A percentile compares a stretch with the other conserved stretches of the same genome.
These are phyloP conservation scores for Combretum micranthum DNA, from an alignment of 345 rosid species.

Conservation along the genomic window DNA sequence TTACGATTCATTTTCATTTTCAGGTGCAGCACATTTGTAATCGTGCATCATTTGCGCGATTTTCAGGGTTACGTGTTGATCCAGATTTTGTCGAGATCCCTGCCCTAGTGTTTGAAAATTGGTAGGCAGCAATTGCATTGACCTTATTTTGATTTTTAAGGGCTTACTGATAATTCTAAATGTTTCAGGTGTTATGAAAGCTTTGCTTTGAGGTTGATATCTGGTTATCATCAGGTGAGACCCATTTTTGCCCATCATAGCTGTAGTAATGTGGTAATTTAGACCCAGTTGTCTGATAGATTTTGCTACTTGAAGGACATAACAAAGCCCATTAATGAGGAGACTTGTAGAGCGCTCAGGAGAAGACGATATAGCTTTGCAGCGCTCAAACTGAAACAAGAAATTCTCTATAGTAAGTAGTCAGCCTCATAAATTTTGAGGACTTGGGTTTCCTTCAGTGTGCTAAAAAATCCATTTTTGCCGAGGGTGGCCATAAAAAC, in stretches of 20 bases:
- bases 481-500: too few relatives aligned
- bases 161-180: constrained; percentile 14
- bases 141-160: constrained; percentile 6
- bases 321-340: constrained; percentile 73
- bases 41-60: constrained; percentile 78
- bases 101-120: constrained; percentile 71
- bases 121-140: constrained; percentile 28
- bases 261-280: background rate
- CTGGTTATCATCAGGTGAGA: constrained; percentile 90
- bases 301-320: constrained; percentile 53
- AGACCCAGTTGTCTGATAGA: constrained; percentile 5
- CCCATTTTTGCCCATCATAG: background rate
- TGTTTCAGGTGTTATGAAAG: constrained; percentile 81
- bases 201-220: constrained; percentile 79
- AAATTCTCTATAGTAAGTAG: constrained; percentile 80
- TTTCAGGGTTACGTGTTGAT: constrained; percentile 80
- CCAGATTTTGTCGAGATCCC: constrained; percentile 96
- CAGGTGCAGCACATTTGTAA: constrained; percentile 93
- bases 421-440: background rate
- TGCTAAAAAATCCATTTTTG: too few relatives aligned
- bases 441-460: background rate
- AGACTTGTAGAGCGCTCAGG: constrained; percentile 68
- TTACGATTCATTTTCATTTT: constrained; percentile 7
- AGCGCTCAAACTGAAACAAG: constrained; percentile 86
- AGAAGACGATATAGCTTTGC: constrained; percentile 79